phyloP scores from a whole-genome alignment of 192 early-diverging fungal species.

The Radiomyces spectabilis region DNA sequence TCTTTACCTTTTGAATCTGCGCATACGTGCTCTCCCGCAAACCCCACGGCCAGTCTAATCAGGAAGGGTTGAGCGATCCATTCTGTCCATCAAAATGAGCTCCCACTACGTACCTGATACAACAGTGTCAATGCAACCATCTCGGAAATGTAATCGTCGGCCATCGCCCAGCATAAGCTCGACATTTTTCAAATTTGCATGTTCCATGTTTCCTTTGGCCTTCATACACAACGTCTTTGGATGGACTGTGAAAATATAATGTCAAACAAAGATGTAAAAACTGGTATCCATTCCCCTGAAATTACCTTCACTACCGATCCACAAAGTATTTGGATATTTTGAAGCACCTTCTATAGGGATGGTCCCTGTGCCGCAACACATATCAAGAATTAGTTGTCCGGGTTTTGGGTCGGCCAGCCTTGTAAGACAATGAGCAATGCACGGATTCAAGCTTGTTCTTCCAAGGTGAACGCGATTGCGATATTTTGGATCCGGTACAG shows the following conservation, averaged over 20 bases:
- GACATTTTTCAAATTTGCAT: constrained; percentile 6
- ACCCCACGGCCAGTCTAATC: constrained; percentile 28
- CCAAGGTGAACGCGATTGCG: constrained; percentile 31
- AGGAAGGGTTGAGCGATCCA: not conserved
- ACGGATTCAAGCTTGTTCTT: constrained; percentile 33
- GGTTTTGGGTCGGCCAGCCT: constrained; percentile 24
- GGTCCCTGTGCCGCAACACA: constrained; percentile 37
- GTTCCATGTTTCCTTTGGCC: constrained; percentile 14
- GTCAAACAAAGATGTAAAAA: not conserved
- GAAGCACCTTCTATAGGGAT: constrained; percentile 31
- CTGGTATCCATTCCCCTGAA: not conserved
- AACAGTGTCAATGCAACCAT: constrained; percentile 19
- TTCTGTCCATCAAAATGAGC: not conserved
- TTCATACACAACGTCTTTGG: constrained; percentile 6
- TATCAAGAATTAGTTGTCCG: constrained; percentile 35
- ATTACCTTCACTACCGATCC: constrained; percentile 31
- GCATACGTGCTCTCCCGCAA: constrained; percentile 15
- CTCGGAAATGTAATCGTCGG: constrained; percentile 9
- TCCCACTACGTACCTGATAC: constrained; percentile 13
- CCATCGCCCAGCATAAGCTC: constrained; percentile 23
- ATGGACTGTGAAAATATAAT: constrained; percentile 1
- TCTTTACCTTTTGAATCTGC: constrained; percentile 10
- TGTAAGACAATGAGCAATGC: constrained; percentile 32
- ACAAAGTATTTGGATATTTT: constrained; percentile 26
- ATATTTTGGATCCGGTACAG: constrained; percentile 12